Evolutionary conservation across 768 basidiomycete genomes (phyloP).

Genomic region (Inosperma sp.): DNA sequence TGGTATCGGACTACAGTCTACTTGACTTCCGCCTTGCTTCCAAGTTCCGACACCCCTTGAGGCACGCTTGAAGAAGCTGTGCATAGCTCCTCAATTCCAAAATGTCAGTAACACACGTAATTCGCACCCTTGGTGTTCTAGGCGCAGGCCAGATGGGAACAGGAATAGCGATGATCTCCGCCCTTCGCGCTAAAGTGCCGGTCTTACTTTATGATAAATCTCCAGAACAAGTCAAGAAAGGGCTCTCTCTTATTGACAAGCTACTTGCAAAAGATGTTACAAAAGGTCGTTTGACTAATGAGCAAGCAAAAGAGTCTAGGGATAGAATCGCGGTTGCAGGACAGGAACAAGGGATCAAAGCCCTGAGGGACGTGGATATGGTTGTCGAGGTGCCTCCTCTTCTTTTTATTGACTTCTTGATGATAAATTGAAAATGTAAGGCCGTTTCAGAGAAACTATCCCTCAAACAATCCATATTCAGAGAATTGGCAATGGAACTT

Average conservation of each 20-base stretch:
- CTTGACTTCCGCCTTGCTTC: too few relatives aligned
- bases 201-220: slow-evolving; percentile 85
- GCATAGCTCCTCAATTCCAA: too few relatives aligned
- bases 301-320: slow-evolving; percentile 69
- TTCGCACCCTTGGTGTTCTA: slow-evolving; percentile 71
- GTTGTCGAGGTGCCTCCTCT: slow-evolving; percentile 68
- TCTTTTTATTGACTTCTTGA: not conserved
- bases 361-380: slow-evolving; percentile 79
- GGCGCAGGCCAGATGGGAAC: slow-evolving; percentile 89
- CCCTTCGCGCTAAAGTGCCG: slow-evolving; percentile 79
- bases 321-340: slow-evolving; percentile 60
- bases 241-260: slow-evolving; percentile 70
- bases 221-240: slow-evolving; percentile 64
- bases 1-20: too few relatives aligned
- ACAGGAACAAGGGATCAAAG: slow-evolving; percentile 44
- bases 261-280: slow-evolving; percentile 85
- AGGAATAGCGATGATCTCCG: slow-evolving; percentile 86
- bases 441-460: slow-evolving; percentile 83
- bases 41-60: too few relatives aligned
- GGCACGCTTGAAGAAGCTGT: too few relatives aligned
- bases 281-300: slow-evolving; percentile 69
- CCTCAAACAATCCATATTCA: slow-evolving; percentile 77
- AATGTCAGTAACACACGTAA: slow-evolving; percentile 65
- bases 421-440: slow-evolving; percentile 31
- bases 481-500: slow-evolving; percentile 59